Percentiles rank a stretch among this genome's conserved stretches.
Evolutionary conservation across 1,284 basidiomycete species (phyloP).

Genomic region (Trichosporon asahii): DNA sequence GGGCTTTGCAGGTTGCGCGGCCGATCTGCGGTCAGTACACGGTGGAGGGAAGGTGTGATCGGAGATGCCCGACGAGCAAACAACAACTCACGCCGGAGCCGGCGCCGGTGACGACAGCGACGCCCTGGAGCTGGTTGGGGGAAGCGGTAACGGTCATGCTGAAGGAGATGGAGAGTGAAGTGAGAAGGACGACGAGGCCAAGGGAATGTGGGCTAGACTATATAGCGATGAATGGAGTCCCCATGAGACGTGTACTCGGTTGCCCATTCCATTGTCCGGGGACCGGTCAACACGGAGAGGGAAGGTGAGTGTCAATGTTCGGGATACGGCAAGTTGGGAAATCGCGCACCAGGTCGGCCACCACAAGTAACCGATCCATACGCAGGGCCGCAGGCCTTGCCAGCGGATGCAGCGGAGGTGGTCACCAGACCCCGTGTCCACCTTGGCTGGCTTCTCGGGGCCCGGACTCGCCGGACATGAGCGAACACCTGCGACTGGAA

Average conservation of each 20-base stretch:
- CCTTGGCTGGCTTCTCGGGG: background rate
- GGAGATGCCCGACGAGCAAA: background rate
- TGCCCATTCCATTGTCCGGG: background rate
- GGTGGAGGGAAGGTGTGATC: background rate
- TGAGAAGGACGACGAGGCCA: background rate
- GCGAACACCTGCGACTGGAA: background rate
- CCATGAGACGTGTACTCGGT: background rate
- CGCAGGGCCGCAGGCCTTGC: background rate
- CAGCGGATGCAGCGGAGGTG: background rate
- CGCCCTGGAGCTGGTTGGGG: constrained; percentile 17
- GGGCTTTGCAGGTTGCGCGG: constrained; percentile 13
- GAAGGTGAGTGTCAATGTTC: no score
- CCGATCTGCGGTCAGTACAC: constrained; percentile 20
- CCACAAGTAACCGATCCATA: background rate
- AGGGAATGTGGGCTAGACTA: background rate
- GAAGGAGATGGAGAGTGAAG: background rate
- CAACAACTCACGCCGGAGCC: constrained; percentile 27
- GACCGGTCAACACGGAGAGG: background rate
- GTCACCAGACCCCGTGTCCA: background rate
- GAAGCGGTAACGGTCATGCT: background rate
- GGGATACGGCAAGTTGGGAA: background rate
- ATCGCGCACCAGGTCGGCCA: background rate
- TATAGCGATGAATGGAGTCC: background rate
- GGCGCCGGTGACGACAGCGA: constrained; percentile 28
- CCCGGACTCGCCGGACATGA: background rate